A percentile compares a stretch with the other conserved stretches of the same genome.
phyloP scores from a whole-genome alignment of 306 rosid genomes.

The Vachellia collinsii region DNA sequence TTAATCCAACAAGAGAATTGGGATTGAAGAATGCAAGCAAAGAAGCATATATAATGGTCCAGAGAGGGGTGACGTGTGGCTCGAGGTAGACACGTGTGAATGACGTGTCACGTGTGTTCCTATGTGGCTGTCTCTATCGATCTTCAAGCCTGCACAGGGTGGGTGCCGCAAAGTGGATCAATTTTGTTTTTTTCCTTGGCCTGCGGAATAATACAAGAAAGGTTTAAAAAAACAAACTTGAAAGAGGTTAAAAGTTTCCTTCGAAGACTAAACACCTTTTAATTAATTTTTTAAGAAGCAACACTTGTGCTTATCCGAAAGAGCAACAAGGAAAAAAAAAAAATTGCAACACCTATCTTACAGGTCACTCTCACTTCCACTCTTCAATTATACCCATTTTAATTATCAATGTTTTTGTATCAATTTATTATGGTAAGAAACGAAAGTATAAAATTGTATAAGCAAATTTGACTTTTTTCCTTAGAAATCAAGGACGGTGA shows the following conservation, averaged over 20 bases:
- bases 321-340: background rate
- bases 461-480: too few species aligned
- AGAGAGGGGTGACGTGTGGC: background rate
- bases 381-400: background rate
- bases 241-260: background rate
- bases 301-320: background rate
- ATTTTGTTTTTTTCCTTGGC: background rate
- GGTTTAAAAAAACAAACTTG: background rate
- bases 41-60: background rate
- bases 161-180: background rate
- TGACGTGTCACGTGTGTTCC: conserved; percentile 37
- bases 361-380: background rate
- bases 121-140: conserved; percentile 37
- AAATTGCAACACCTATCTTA: background rate
- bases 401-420: background rate
- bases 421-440: background rate
- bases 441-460: background rate
- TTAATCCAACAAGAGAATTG: background rate
- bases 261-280: background rate
- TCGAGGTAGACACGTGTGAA: conserved; percentile 36
- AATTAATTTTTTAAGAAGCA: background rate
- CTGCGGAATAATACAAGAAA: background rate
- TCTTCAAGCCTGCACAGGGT: background rate
- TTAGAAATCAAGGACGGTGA: too few species aligned
- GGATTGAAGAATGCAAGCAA: background rate